Percentiles rank a stretch among this genome's conserved stretches.
Conservation (phyloP, 345 rosid genomes). For the Eucalyptus regnans region DNA sequence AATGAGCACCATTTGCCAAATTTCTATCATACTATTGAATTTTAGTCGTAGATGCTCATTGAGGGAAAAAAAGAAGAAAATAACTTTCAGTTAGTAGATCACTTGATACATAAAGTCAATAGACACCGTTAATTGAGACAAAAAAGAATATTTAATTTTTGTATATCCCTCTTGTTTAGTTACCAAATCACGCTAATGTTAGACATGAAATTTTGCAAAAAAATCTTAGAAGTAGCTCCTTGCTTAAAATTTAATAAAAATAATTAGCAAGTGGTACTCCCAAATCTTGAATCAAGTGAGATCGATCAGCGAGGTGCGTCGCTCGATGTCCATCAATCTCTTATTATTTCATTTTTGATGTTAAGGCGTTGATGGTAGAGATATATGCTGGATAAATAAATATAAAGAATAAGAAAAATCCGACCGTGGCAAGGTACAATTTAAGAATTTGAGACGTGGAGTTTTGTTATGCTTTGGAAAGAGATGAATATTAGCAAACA, state of each 20-base stretch:
- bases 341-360: neutral
- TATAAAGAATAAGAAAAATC: neutral
- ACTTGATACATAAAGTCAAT: neutral
- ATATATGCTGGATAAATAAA: neutral
- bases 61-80: fast-evolving
- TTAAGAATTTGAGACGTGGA: neutral
- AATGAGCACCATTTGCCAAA: neutral
- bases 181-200: neutral
- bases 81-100: neutral
- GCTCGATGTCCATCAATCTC: neutral
- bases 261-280: neutral
- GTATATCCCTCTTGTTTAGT: neutral
- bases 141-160: too few species aligned
- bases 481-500: neutral
- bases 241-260: neutral
- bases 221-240: neutral
- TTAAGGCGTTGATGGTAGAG: neutral
- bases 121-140: fast-evolving
- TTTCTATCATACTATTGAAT: neutral
- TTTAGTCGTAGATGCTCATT: neutral
- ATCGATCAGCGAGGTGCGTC: neutral
- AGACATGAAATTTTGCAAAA: neutral
- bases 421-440: neutral
- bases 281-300: neutral
- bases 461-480: neutral